Base-by-base conservation (phyloP, 768 basidiomycete genomes). In the Sutorius australiensis region DNA sequence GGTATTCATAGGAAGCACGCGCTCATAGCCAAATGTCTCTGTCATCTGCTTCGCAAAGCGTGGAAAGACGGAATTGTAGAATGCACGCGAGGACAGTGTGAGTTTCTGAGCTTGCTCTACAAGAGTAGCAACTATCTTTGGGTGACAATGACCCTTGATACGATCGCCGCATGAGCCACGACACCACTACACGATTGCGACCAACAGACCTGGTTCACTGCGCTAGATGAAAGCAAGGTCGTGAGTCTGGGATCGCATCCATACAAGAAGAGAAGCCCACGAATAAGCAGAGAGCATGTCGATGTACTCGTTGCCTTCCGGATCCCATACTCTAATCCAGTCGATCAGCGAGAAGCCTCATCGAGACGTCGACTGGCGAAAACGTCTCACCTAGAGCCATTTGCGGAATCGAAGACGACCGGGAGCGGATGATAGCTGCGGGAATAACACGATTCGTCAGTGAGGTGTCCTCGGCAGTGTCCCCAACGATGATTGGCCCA, bases 221-320 rank as follows among this genome's bases (percentile, higher is more conserved):
- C 90, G 30, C 90, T 92, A 61, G 24, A 24, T 24, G 24, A 46
- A 38, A 46, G 5, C 13, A 51, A 21, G 37, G 5, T 31, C 33
- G 48, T 55, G 47, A 60, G 55, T 37, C 9, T 39, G 44, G 55
- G 13, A 33, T 42, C 3, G 32, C 27, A 12, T n/a, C 11, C 16
- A 61, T 31, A 27, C 44, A 49, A 27, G 39, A 10, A 1, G 43
- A 41, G 52, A 53, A 16, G 75, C 87, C 75, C 30, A 95, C 91
- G 92, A 95, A 75, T 98, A 98, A 28, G 97, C 97, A 41, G 92
- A 91, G 17, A 99, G 79, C 91, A 98, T 97, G 66, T 99, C 97
- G 57, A 98, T 93, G 73, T 97, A 99, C 66, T 94, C 89, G 47
- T 82, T 86, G 57, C 94, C 95, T 78, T 95, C 94, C 3, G 88